Evolutionary conservation across 2,329 filamentous ascomycete species (phyloP), one percentile per base, ranked within the genome.

Genomic region (Exophiala spinifera): DNA sequence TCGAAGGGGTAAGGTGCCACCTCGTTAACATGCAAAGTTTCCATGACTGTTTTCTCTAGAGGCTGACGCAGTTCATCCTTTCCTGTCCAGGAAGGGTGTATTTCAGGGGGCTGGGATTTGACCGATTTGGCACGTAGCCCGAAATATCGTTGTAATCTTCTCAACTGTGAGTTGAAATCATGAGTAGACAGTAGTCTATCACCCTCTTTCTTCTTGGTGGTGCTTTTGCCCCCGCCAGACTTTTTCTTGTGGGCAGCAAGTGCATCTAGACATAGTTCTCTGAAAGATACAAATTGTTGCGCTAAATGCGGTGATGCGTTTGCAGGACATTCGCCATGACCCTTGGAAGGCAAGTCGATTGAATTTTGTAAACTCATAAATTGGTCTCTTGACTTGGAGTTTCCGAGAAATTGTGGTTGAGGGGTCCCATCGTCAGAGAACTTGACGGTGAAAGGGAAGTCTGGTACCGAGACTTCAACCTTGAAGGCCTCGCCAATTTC

Each of bases 81-180:
- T 44, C 65, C 61, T 51, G 62, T 57, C 61, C 64, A 66, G 39
- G 63, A 52, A 43, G 62, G 31, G 49, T 61, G 52, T 13, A 60
- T 31, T 46, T 63, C 49, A 8, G 52, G 51, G 14, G 19, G 17
- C 13, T 28, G 36, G 21, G 59, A 56, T 46, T 20, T 54, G 55
- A 25, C 64, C 36, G n/a, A 63, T 59, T 40, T 65, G 61, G 76
- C 69, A n/a, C 80, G 79, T 21, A 95, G 73, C 3, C 88, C 89
- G 1, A 95, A 78, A 63, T 88, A 89, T 48, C 81, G 75, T 66
- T 91, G 86, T 6, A 81, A 75, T 43, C 86, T 79, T 61, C 83
- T 82, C 58, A 88, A 74, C 64, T 82, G 78, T 33, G 76, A 73
- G 1, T 75, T 74, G 72, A 79, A 81, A 58, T 78, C 75, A 56